Conservation (phyloP, 2,329 filamentous ascomycete species). For the Aspergillus spinulosporus region DNA sequence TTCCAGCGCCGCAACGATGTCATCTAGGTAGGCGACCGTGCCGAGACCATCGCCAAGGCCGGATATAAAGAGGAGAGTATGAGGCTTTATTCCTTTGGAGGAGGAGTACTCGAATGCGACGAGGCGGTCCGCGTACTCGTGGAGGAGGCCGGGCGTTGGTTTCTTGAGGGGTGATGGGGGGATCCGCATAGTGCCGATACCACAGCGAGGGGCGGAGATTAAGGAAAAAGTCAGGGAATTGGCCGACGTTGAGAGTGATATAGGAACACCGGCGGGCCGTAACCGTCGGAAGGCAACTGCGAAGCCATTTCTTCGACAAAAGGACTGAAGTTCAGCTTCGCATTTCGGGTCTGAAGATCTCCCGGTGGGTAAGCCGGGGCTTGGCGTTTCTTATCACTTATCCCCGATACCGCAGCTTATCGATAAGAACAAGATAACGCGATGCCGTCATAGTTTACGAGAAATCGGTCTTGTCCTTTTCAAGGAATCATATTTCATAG, state of each 20-base stretch:
- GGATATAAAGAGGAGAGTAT: constrained; percentile 60
- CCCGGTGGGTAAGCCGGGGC: neutral
- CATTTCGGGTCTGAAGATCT: neutral
- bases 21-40: constrained; percentile 55
- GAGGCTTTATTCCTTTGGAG: constrained; percentile 26
- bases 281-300: neutral
- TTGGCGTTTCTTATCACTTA: neutral
- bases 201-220: neutral
- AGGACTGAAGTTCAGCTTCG: neutral
- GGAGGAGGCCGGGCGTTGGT: neutral
- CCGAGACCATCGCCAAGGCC: constrained; percentile 60
- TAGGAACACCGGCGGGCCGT: too few relatives aligned
- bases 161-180: neutral
- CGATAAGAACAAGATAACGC: neutral
- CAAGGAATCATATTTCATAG: too few relatives aligned
- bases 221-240: neutral
- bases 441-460: neutral
- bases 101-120: constrained; percentile 8
- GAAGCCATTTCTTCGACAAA: neutral
- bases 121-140: constrained; percentile 4
- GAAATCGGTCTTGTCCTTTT: neutral
- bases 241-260: neutral
- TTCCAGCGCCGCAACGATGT: constrained; percentile 51
- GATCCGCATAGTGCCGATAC: neutral
- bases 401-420: neutral